Conservation (phyloP, 148 eudicot genomes). For the Vaccinium darrowii region DNA sequence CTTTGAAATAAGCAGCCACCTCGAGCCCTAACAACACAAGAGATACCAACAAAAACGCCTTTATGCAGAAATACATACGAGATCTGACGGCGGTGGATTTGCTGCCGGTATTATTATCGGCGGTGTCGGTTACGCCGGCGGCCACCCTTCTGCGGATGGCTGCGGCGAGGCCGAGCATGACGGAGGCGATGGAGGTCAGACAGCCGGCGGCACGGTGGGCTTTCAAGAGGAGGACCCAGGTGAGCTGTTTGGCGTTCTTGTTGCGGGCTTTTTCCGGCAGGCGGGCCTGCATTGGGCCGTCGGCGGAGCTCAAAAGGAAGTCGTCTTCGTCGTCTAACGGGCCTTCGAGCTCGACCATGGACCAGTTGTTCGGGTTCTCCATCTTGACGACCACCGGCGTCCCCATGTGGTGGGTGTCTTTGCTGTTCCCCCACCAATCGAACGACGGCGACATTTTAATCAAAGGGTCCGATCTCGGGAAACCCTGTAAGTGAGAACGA, state of each 20-base stretch:
- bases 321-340: slow-evolving; percentile 39
- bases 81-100: slow-evolving; percentile 22
- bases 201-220: slow-evolving; percentile 91
- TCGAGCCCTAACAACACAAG: slow-evolving; percentile 51
- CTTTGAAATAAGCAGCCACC: slow-evolving; percentile 58
- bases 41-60: slow-evolving; percentile 43
- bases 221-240: slow-evolving; percentile 77
- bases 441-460: slow-evolving; percentile 57
- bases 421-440: slow-evolving; percentile 54
- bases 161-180: slow-evolving; percentile 42
- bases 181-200: slow-evolving; percentile 54
- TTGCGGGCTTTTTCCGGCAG: slow-evolving; percentile 35
- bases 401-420: slow-evolving; percentile 49
- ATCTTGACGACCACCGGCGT: slow-evolving; percentile 91
- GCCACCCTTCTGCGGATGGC: slow-evolving; percentile 70
- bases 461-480: not conserved
- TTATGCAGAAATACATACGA: slow-evolving; percentile 50
- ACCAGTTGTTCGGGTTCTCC: slow-evolving; percentile 92
- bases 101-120: slow-evolving; percentile 1
- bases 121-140: slow-evolving; percentile 61
- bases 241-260: slow-evolving; percentile 79
- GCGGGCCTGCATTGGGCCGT: slow-evolving; percentile 11
- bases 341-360: slow-evolving; percentile 68
- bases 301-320: slow-evolving; percentile 29
- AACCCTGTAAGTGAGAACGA: not conserved